These are phyloP conservation scores for Leonotis leonurus DNA, from an alignment of 257 asterid species.

Conservation along the genomic window DNA sequence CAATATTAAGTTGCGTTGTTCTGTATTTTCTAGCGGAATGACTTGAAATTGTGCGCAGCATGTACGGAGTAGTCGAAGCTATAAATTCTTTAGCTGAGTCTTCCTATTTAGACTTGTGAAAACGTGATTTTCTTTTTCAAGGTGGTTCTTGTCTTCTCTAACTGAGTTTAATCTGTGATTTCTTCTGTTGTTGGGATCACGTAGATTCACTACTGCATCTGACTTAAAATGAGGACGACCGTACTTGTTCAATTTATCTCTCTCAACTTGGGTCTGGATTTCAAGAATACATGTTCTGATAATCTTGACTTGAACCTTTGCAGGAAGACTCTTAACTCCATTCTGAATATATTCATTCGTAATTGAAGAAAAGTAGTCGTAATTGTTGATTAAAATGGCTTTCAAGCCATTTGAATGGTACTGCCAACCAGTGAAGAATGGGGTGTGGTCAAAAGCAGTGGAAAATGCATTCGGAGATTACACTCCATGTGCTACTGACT, in stretches of 20 bases:
- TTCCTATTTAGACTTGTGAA: neutral
- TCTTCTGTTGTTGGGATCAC: too few relatives aligned
- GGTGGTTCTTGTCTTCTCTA: neutral
- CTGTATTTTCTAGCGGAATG: neutral
- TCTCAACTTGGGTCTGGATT: too few relatives aligned
- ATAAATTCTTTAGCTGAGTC: neutral
- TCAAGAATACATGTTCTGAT: neutral
- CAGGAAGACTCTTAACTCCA: conserved; percentile 11
- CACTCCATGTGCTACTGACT: conserved; percentile 80
- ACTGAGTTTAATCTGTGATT: neutral
- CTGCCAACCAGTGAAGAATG: conserved; percentile 70
- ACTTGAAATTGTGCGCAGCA: neutral
- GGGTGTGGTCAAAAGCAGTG: conserved; percentile 70
- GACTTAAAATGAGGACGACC: too few relatives aligned
- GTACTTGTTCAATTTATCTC: too few relatives aligned
- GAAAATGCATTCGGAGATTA: conserved; percentile 88
- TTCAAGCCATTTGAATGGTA: conserved; percentile 81
- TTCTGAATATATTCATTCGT: conserved; percentile 19
- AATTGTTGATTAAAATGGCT: conserved; percentile 40
- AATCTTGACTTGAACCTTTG: conserved; percentile 12
- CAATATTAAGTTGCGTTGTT: neutral
- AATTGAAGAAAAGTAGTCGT: conserved; percentile 10
- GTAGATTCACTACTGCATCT: neutral
- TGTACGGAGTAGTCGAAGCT: neutral
- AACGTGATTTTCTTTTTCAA: neutral